These are phyloP conservation scores for Wallacemonas sp. DNA, from an alignment of 208 protist genomes.

Conservation along the genomic window DNA sequence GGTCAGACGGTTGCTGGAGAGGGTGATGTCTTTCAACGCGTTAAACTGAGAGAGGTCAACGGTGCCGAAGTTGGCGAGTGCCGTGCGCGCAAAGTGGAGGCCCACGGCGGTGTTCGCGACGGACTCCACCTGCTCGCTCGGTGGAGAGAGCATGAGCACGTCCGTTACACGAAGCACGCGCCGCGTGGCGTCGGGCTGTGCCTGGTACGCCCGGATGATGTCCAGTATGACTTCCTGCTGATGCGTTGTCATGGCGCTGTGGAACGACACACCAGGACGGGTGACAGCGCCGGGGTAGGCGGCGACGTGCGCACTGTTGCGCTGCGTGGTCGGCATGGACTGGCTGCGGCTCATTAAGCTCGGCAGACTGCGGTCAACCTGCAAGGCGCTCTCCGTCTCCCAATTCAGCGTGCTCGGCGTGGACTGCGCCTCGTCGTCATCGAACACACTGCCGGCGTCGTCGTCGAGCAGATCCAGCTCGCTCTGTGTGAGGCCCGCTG, in stretches of 20 bases:
- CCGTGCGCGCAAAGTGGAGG: constrained; percentile 46
- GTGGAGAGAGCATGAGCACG: constrained; percentile 17
- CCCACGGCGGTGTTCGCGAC: constrained; percentile 15
- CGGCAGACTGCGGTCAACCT: constrained; percentile 7
- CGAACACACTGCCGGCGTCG: neutral
- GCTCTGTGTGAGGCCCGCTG: no score
- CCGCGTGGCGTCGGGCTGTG: neutral
- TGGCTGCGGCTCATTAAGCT: constrained; percentile 8
- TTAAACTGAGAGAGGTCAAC: constrained; percentile 43
- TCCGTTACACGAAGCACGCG: constrained; percentile 16
- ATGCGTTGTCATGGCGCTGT: neutral
- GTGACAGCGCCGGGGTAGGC: neutral
- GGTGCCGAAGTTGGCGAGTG: constrained; percentile 19
- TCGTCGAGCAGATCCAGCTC: neutral
- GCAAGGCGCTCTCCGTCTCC: neutral
- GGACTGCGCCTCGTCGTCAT: neutral
- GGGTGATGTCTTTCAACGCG: constrained; percentile 45
- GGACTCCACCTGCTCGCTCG: constrained; percentile 18
- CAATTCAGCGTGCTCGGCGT: neutral
- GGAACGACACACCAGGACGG: neutral
- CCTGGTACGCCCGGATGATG: neutral
- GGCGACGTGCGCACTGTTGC: no score
- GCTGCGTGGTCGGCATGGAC: neutral
- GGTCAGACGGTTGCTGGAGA: constrained; percentile 54
- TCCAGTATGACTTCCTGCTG: constrained; percentile 5